Evolutionary conservation across 2,329 filamentous ascomycete species (phyloP).

Genomic region (Paramyrothecium sp.): DNA sequence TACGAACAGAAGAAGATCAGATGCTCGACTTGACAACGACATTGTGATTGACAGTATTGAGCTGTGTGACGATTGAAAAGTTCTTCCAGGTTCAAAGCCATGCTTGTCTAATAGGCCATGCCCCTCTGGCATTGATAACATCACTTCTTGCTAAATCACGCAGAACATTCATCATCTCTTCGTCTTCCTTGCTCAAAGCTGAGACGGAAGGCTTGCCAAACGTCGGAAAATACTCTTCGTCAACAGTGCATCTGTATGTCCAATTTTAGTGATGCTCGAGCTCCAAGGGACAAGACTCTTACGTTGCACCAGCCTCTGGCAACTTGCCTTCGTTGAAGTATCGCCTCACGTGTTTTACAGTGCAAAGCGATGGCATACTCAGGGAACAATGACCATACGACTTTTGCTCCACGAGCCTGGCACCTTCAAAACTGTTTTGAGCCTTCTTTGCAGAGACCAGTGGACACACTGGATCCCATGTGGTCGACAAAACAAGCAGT

Average conservation of each 20-base stretch:
- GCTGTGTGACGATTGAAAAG: no score
- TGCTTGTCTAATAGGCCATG: no score
- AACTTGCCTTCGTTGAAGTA: conserved; percentile 37
- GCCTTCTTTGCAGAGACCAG: conserved; percentile 35
- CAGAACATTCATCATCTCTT: not conserved
- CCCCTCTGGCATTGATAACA: no score
- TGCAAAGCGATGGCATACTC: conserved; percentile 33
- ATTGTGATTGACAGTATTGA: no score
- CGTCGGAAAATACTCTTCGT: not conserved
- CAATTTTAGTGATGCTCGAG: not conserved
- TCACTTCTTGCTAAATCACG: not conserved
- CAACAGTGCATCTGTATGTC: not conserved
- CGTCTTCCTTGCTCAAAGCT: not conserved
- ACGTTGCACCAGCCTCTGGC: conserved; percentile 17
- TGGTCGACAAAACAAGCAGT: conserved; percentile 27
- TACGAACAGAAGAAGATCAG: no score
- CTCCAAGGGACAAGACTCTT: not conserved
- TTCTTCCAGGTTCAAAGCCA: no score
- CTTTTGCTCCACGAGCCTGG: conserved; percentile 36
- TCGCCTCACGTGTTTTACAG: conserved; percentile 29
- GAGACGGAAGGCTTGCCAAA: not conserved
- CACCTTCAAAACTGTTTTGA: conserved; percentile 30
- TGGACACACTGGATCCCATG: conserved; percentile 49
- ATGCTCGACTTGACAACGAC: no score
- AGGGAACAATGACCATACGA: conserved; percentile 42